phyloP scores from a whole-genome alignment of 148 eudicot genomes.

The Pouteria glomerata region DNA sequence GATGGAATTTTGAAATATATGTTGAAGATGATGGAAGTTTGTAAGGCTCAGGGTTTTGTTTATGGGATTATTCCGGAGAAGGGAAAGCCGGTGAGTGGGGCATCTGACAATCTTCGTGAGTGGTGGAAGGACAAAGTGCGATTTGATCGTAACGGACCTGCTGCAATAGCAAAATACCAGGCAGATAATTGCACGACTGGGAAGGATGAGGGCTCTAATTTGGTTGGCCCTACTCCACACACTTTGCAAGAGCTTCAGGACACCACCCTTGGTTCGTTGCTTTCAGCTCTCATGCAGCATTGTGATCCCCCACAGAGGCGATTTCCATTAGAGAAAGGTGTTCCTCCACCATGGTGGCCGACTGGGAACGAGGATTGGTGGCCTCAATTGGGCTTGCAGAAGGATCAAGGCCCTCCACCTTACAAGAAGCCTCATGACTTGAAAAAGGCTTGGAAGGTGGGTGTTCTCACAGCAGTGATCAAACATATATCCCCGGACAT shows the following conservation, averaged over 20 bases:
- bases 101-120: conserved; percentile 67
- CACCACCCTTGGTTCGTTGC: conserved; percentile 58
- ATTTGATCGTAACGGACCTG: conserved; percentile 65
- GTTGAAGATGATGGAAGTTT: conserved; percentile 73
- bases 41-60: conserved; percentile 72
- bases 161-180: conserved; percentile 55
- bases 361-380: conserved; percentile 67
- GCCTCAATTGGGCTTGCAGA: conserved; percentile 46
- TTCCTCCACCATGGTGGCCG: conserved; percentile 81
- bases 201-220: conserved; percentile 27
- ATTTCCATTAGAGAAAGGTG: conserved; percentile 64
- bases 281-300: conserved; percentile 72
- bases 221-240: conserved; percentile 43
- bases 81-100: conserved; percentile 70
- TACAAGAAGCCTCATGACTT: conserved; percentile 79
- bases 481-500: conserved; percentile 69
- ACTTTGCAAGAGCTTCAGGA: conserved; percentile 64
- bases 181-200: conserved; percentile 37
- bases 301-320: conserved; percentile 72
- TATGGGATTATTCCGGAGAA: conserved; percentile 73
- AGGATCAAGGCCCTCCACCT: conserved; percentile 49
- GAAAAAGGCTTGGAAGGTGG: conserved; percentile 74
- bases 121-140: conserved; percentile 79
- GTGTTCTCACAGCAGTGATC: conserved; percentile 64
- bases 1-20: conserved; percentile 69